Evolutionary conservation across 129 eudicot species (phyloP), one percentile per base, ranked within the genome.

Genomic region (Cynara cardunculus): DNA sequence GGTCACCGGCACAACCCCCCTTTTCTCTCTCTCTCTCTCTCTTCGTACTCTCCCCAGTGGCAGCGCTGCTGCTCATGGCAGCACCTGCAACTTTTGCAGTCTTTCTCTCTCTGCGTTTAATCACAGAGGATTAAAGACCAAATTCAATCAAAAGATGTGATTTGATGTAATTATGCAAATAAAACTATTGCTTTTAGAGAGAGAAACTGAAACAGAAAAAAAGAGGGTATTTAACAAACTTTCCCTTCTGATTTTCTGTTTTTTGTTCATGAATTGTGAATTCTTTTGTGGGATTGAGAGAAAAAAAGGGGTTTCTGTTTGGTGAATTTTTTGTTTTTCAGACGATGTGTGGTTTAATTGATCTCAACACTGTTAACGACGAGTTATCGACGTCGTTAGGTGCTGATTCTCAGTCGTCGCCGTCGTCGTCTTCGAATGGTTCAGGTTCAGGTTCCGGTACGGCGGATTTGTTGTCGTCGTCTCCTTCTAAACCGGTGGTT

Each of bases 321-420:
- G 66, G 77, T 56, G 77, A 78, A 75, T 46, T 79, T 35, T 61
- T 79, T 1, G 1, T 0, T 3, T 4, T 78, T 28, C 71, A 85
- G 75, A 84, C 87, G 91, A 79, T 89, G 87, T 85, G 91, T 77
- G 98, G 94, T 4, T 70, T 94, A 49, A 89, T 94, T 76, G 98
- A 94, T 83, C 78, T 94, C 69, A 94, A 94, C 83, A 84, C 90
- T 6, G 91, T 81, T 19, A 75, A 76, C 75, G 85, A 89, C 26
- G 94, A 82, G 21, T 89, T 80, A 1, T 4, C 65, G 87, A 78
- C 7, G 87, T 71, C 12, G 86, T 75, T 56, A 25, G 69, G 65
- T 22, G 84, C 74, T 71, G 37, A 49, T 49, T 11, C 88, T 76
- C 73, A 80, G 80, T 31, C 87, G 77, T 3, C 37, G n/a, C 75